phyloP scores from a whole-genome alignment of 1,284 basidiomycete species.

The Tilletia caries region DNA sequence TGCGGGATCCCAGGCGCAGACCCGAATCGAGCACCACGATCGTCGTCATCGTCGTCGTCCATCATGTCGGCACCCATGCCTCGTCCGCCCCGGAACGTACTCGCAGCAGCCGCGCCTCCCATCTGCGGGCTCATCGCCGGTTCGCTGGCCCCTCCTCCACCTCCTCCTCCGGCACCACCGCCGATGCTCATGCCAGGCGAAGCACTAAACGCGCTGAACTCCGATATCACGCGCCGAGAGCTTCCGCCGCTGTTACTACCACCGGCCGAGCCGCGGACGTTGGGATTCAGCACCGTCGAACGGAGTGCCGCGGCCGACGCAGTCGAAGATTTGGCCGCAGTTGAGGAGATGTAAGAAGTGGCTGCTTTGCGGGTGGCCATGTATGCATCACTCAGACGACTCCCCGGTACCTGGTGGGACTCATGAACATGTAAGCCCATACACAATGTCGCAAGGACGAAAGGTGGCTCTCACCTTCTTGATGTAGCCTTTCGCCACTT shows the following conservation, averaged over 20 bases:
- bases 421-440: not conserved
- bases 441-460: not conserved
- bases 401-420: constrained; percentile 60
- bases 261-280: not conserved
- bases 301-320: not conserved
- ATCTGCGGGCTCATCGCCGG: constrained; percentile 6
- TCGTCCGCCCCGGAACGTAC: not conserved
- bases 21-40: constrained; percentile 16
- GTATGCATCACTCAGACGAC: constrained; percentile 48
- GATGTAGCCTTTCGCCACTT: constrained; percentile 73
- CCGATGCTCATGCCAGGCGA: constrained; percentile 39
- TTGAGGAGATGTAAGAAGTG: constrained; percentile 25
- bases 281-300: not conserved
- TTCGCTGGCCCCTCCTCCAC: not conserved
- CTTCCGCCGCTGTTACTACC: not conserved
- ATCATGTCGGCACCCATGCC: constrained; percentile 25
- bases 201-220: constrained; percentile 45
- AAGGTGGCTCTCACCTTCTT: constrained; percentile 66
- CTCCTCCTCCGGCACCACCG: not conserved
- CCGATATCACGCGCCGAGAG: constrained; percentile 37
- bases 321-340: not conserved
- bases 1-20: not conserved
- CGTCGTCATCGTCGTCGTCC: constrained; percentile 43
- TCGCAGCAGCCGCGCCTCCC: not conserved
- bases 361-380: constrained; percentile 35